Evolutionary conservation across 768 basidiomycete species (phyloP), one percentile per base, ranked within the genome.

Genomic region (Mycena albidolilacea): DNA sequence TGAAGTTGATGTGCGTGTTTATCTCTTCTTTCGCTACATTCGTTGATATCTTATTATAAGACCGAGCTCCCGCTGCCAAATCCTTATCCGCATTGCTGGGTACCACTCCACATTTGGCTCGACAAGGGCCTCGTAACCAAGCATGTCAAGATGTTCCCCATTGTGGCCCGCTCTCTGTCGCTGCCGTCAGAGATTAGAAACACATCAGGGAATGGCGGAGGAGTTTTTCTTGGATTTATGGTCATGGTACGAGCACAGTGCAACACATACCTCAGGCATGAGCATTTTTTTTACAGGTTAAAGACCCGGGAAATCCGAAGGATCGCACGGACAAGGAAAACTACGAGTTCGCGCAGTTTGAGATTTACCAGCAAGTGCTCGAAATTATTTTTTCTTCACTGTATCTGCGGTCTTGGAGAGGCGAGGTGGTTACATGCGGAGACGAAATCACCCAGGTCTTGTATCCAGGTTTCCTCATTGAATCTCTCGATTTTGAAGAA

Each of bases 81-180:
- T 39, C 48, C 48, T 0, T 52, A 50, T 41, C 50, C 48, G 5
- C 52, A 66, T 14, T 66, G 64, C 15, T 44, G 23, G 7, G 12
- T 66, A 11, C 64, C 64, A 3, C 9, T 44, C 2, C 21, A 43
- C 3, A 0, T 57, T 3, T 66, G 39, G 52, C 39, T 66, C 0
- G 64, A 66, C 17, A 54, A 66, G 17, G 64, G 64, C 8, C 12
- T 66, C 4, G 30, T 66, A 4, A 66, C 54, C 4, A 66, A 55
- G 23, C 64, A 41, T 9, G 39, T 66, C 3, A 23, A 11, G 15
- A 66, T 17, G 41, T 38, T 23, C 17, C 64, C 41, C 1, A 57
- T 66, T n/a, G 23, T 66, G 8, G 3, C 10, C 4, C 52, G 54
- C 1, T 8, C 15, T 0, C 6, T 43, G 0, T 55, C 7, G 38